A percentile compares a stretch with the other conserved stretches of the same genome.
phyloP scores from a whole-genome alignment of 169 alveolate genomes.

The Cyclospora cayetanensis region DNA sequence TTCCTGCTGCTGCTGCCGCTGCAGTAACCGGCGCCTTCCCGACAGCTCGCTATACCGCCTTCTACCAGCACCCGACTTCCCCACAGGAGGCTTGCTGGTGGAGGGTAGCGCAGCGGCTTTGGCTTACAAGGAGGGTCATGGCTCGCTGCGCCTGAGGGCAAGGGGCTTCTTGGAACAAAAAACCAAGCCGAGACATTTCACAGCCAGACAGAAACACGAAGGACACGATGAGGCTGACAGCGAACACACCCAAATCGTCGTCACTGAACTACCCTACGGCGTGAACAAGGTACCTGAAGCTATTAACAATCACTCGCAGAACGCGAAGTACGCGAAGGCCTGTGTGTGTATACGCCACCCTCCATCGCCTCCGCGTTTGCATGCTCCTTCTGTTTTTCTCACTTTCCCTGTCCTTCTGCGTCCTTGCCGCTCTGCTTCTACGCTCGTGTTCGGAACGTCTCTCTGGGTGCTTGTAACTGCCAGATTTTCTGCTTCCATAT shows the following conservation, averaged over 20 bases:
- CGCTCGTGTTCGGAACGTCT: background rate
- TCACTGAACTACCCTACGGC: slow-evolving; percentile 76
- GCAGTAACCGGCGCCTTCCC: slow-evolving; percentile 70
- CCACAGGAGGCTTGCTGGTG: slow-evolving; percentile 86
- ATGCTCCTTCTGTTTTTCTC: background rate
- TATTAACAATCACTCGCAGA: no score
- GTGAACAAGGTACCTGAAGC: slow-evolving; percentile 73
- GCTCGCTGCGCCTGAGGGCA: slow-evolving; percentile 77
- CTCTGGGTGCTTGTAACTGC: background rate
- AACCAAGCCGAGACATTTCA: background rate
- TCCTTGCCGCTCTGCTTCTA: no score
- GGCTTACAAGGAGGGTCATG: slow-evolving; percentile 83
- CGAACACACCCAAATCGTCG: slow-evolving; percentile 59
- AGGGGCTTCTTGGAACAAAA: slow-evolving; percentile 23
- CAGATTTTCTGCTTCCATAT: background rate
- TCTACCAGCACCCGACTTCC: slow-evolving; percentile 86
- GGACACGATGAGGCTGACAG: slow-evolving; percentile 19
- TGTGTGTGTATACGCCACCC: background rate
- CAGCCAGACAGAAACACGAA: background rate
- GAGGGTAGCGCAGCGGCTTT: slow-evolving; percentile 73
- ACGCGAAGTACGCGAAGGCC: no score
- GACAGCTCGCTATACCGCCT: slow-evolving; percentile 75
- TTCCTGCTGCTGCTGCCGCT: slow-evolving; percentile 51
- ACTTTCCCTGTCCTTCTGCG: no score
- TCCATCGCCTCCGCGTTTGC: background rate